phyloP scores from a whole-genome alignment of 2,329 filamentous ascomycete species.

The Penicillium sumatraense region DNA sequence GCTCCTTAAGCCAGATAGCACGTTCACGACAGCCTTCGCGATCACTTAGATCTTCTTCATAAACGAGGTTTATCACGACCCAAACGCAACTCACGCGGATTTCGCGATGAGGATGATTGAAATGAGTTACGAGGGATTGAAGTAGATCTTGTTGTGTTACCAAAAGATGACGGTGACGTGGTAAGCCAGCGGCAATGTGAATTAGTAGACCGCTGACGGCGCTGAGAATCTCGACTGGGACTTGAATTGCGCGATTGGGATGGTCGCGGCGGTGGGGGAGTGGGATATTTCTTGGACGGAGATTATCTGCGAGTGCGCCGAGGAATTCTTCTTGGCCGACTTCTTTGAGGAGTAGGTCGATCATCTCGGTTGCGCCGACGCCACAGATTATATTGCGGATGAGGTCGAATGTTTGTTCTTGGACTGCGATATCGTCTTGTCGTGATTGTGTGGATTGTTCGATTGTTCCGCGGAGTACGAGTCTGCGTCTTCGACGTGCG shows the following conservation, averaged over 20 bases:
- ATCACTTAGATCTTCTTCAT: slow-evolving; percentile 75
- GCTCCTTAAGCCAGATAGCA: slow-evolving; percentile 68
- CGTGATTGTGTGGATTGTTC: slow-evolving; percentile 70
- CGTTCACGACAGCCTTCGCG: slow-evolving; percentile 67
- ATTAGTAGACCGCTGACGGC: slow-evolving; percentile 82
- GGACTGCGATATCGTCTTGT: slow-evolving; percentile 80
- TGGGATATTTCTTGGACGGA: slow-evolving; percentile 58
- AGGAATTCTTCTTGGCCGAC: slow-evolving; percentile 80
- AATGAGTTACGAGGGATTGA: slow-evolving; percentile 72
- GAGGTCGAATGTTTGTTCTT: slow-evolving; percentile 89
- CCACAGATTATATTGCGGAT: slow-evolving; percentile 86
- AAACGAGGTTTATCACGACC: slow-evolving; percentile 83
- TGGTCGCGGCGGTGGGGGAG: slow-evolving; percentile 38
- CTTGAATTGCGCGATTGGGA: slow-evolving; percentile 33
- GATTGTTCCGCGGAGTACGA: slow-evolving; percentile 66
- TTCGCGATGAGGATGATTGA: slow-evolving; percentile 71
- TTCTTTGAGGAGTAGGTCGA: slow-evolving; percentile 78
- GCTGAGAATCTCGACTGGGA: slow-evolving; percentile 69
- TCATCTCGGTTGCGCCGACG: slow-evolving; percentile 67
- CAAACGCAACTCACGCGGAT: slow-evolving; percentile 81
- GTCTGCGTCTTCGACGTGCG: slow-evolving; percentile 45
- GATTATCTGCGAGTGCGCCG: slow-evolving; percentile 77
- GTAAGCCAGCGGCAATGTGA: slow-evolving; percentile 82
- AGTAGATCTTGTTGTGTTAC: slow-evolving; percentile 78
- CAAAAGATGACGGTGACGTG: slow-evolving; percentile 76